Conservation (phyloP, 1,284 basidiomycete species). For the Laetiporus sulphureus region DNA sequence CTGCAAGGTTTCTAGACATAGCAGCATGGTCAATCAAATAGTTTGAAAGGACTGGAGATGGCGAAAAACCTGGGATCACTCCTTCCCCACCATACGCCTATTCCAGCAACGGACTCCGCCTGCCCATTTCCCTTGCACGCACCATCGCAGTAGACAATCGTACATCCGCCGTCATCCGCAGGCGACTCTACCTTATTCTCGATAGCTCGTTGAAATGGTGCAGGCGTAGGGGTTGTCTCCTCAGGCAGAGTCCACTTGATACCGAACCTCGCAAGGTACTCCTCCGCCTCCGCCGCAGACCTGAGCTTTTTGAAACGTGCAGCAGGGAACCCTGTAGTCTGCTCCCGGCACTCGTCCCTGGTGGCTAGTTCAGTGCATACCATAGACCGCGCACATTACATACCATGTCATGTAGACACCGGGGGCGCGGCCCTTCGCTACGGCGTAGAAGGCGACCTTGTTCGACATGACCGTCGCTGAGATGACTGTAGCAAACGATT, state of each 20-base stretch:
- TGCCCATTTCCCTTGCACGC: conserved; percentile 75
- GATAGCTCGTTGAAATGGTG: neutral
- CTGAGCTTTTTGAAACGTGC: conserved; percentile 62
- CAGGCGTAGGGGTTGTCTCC: neutral
- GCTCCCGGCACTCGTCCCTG: conserved; percentile 55
- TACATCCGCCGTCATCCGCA: conserved; percentile 23
- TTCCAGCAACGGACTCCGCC: conserved; percentile 50
- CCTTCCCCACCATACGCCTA: conserved; percentile 74
- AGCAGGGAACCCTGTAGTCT: conserved; percentile 49
- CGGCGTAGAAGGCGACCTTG: conserved; percentile 21
- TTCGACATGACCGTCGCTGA: conserved; percentile 15
- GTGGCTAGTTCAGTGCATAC: neutral
- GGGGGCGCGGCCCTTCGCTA: conserved; percentile 20
- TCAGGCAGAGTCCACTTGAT: neutral
- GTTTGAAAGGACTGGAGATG: neutral
- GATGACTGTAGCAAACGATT: too few species aligned
- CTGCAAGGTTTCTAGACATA: conserved; percentile 57
- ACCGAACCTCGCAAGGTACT: conserved; percentile 14
- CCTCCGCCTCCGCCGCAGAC: conserved; percentile 43
- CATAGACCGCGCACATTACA: conserved; percentile 1
- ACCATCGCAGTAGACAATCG: conserved; percentile 74
- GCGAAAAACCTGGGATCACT: conserved; percentile 50
- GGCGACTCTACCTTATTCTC: neutral
- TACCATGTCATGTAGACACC: conserved; percentile 24
- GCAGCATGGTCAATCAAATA: neutral